Base-by-base conservation (phyloP, 2,329 filamentous ascomycete genomes). In the Stagonosporopsis cucurbitacearum region DNA sequence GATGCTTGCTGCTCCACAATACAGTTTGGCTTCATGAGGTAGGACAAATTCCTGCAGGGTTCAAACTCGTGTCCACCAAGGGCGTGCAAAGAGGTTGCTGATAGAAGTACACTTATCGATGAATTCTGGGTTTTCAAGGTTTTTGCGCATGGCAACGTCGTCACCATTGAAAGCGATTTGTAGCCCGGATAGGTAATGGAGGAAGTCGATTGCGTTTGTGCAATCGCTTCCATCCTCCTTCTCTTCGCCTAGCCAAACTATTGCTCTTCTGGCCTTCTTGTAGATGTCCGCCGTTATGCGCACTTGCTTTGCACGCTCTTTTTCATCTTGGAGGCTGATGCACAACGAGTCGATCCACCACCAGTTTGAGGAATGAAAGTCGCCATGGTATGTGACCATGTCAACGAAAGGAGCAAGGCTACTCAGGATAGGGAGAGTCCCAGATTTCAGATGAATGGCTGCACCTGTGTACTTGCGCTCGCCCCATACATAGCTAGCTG, bases 141-240 rank as follows among this genome's bases (percentile, higher is more conserved):
- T 60, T 13, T 19, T 40, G 3, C 64, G 59, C 49, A 67, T 65
- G 15, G 58, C 54, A n/a, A 37, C 45, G 2, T 66, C 60, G 41
- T 63, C 59, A 6, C 59, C 60, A 15, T 58, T 54, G 41, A 69
- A 65, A 1, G 56, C 58, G 22, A 60, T 58, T 33, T 66, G 60
- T 12, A 71, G 40, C 12, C 43, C 57, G 9, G 54, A 51, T 5
- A 73, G 63, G 28, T 64, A 55, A 20, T 64, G 58, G 12, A 71
- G 37, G 37, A 73, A 70, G 4, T 65, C 51, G 30, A 71, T 61
- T 0, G 68, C 68, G 11, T 63, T 67, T 0, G 57, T 60, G 57
- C 70, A 71, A 40, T 70, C 58, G 22, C 62, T 67, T 58, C 75
- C 50, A 75, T 82, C 58, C 71, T 78, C 50, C 45, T 79, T 60